Base-by-base conservation (phyloP, 306 rosid species). In the Delonix regia region DNA sequence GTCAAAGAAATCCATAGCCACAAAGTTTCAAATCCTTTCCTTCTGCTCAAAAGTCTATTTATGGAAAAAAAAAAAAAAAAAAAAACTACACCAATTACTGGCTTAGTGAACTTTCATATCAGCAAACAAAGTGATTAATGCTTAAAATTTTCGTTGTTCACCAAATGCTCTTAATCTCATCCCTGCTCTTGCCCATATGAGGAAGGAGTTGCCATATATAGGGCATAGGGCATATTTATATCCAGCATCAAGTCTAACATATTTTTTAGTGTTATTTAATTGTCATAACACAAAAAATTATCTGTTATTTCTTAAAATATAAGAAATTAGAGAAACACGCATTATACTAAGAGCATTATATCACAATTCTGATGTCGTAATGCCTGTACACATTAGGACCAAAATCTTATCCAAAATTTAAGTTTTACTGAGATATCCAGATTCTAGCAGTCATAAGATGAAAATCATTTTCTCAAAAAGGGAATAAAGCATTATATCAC, bases 1-100 rank as follows among this genome's bases (percentile, higher is more conserved):
- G 27, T 64, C 60, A 7, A 14, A 18, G 34, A 71, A 53, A 56
- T 66, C 55, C 66, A 77, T 15, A 14, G n/a, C 33, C 36, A 57
- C 76, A 18, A 42, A 48, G 61, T 70, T 77, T 52, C 25, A 69
- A 27, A 27, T 42, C 22, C 41, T 69, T 68, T 64, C 48, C 42
- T 48, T 28, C 59, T 38, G 15, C 28, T 15, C 42, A 69, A 65
- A 47, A 18, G 34, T 44, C 9, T 28, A 45, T 22, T 55, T 8
- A 7, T 22, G n/a, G n/a, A n/a, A n/a, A n/a, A n/a, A n/a, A n/a
- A n/a, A n/a, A n/a, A n/a, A n/a, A n/a, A n/a, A n/a, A n/a, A n/a
- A n/a, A n/a, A n/a, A n/a, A n/a, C n/a, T n/a, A n/a, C n/a, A n/a
- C n/a, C 16, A 42, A 44, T 14, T 42, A 68, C n/a, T 15, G 55